phyloP scores from a whole-genome alignment of 768 basidiomycete genomes.

The Suillus plorans region DNA sequence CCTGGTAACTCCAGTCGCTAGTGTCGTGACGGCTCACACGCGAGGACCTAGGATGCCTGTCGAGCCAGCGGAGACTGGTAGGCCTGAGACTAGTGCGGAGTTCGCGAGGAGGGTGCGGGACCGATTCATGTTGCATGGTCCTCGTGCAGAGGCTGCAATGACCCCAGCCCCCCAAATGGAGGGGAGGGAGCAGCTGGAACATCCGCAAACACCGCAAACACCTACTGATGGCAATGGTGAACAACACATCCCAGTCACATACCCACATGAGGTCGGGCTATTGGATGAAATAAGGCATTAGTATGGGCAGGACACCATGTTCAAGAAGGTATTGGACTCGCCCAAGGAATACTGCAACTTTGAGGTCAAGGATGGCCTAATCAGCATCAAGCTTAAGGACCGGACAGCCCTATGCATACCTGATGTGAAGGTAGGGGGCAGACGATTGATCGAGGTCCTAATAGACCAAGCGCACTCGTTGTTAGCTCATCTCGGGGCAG shows the following conservation, averaged over 20 bases:
- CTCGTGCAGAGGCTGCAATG: no score
- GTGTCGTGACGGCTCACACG: no score
- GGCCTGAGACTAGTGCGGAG: background rate
- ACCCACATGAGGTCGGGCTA: background rate
- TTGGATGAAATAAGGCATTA: background rate
- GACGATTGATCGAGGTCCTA: conserved; percentile 28
- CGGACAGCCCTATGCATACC: conserved; percentile 27
- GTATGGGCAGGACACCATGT: conserved; percentile 12
- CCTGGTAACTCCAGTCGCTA: no score
- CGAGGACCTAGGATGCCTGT: no score
- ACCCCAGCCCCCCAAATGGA: background rate
- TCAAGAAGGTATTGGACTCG: conserved; percentile 15
- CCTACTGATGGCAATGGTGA: no score
- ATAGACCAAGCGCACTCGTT: conserved; percentile 40
- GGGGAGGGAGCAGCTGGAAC: background rate
- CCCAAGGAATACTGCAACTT: conserved; percentile 30
- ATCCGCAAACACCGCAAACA: no score
- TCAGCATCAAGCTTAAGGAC: conserved; percentile 13
- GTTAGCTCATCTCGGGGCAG: conserved; percentile 36
- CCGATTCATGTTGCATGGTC: no score
- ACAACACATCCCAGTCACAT: background rate
- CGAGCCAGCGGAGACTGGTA: no score
- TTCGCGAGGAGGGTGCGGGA: conserved; percentile 6
- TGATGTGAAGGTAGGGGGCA: background rate
- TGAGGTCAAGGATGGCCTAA: conserved; percentile 16